These are phyloP conservation scores for Suhomyces yuchorum DNA, from an alignment of 1,139 yeast genomes.

Conservation along the genomic window DNA sequence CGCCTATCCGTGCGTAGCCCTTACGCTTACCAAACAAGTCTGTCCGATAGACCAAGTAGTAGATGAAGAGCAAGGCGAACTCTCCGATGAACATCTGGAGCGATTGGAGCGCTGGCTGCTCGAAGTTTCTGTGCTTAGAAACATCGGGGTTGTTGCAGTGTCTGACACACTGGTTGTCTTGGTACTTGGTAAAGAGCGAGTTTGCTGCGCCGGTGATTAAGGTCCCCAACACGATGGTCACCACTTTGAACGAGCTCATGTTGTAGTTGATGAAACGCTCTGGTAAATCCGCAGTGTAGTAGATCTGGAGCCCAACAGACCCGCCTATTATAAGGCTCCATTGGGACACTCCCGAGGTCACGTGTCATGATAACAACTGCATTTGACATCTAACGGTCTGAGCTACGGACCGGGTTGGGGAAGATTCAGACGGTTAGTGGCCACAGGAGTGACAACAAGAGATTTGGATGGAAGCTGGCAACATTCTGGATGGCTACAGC, in stretches of 20 bases:
- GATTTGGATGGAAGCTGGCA: no score
- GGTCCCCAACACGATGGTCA: slow-evolving; percentile 48
- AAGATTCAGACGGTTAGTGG: no score
- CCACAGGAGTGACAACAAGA: no score
- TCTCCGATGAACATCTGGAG: slow-evolving; percentile 84
- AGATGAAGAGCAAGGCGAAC: slow-evolving; percentile 50
- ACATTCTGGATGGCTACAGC: no score
- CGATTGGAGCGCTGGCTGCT: slow-evolving; percentile 81
- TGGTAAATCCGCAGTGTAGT: not conserved
- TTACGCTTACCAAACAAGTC: slow-evolving; percentile 17
- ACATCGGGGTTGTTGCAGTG: slow-evolving; percentile 52
- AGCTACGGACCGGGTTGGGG: no score
- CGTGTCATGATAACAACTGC: not conserved
- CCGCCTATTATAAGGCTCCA: slow-evolving; percentile 10
- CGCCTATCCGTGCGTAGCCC: slow-evolving; percentile 20
- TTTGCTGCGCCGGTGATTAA: slow-evolving; percentile 73
- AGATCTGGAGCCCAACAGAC: not conserved
- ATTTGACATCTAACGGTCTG: not conserved
- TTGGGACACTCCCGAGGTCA: not conserved
- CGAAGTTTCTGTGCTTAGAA: slow-evolving; percentile 50
- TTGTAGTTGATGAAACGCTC: not conserved
- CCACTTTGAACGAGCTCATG: slow-evolving; percentile 9
- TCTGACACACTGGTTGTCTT: slow-evolving; percentile 73
- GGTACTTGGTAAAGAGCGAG: slow-evolving; percentile 74
- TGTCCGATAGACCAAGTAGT: slow-evolving; percentile 34